Conservation (phyloP, 805 yeast species). For the Saturnispora serradocipensis region DNA sequence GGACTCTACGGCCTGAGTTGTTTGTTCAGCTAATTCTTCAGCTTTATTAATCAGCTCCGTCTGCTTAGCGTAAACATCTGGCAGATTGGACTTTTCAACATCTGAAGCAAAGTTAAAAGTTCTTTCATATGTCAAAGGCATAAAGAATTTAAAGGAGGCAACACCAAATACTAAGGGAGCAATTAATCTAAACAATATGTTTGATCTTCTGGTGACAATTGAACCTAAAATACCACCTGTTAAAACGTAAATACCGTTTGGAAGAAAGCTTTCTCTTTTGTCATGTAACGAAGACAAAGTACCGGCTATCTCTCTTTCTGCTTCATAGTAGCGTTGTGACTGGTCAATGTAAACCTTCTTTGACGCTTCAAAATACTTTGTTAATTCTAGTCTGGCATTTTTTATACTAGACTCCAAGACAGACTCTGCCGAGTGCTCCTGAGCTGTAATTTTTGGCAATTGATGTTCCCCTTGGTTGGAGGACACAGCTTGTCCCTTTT, state of each 20-base stretch:
- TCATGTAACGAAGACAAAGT: constrained; percentile 58
- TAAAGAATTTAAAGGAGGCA: constrained; percentile 55
- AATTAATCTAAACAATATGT: constrained; percentile 41
- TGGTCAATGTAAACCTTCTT: constrained; percentile 36
- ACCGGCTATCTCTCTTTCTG: constrained; percentile 54
- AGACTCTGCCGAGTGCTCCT: constrained; percentile 11
- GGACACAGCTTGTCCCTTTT: constrained; percentile 12
- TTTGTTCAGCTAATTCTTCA: constrained; percentile 33
- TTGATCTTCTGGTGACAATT: constrained; percentile 61
- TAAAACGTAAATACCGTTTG: constrained; percentile 58
- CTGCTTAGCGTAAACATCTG: constrained; percentile 58
- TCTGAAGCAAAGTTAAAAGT: constrained; percentile 49
- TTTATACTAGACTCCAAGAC: constrained; percentile 41
- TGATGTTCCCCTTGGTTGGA: constrained; percentile 20
- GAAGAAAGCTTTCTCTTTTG: constrained; percentile 58
- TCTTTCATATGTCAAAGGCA: constrained; percentile 65
- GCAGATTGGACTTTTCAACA: constrained; percentile 51
- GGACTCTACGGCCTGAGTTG: constrained; percentile 34
- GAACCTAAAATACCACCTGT: constrained; percentile 68
- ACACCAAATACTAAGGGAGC: constrained; percentile 55
- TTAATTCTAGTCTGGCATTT: constrained; percentile 36
- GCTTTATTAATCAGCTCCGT: constrained; percentile 38
- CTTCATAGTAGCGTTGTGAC: constrained; percentile 41
- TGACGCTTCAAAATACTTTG: constrained; percentile 26
- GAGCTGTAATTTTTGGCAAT: constrained; percentile 13